A percentile compares a stretch with the other conserved stretches of the same genome.
These are phyloP conservation scores for Nicotiana noctiflora DNA, from an alignment of 257 asterid species.

Conservation along the genomic window DNA sequence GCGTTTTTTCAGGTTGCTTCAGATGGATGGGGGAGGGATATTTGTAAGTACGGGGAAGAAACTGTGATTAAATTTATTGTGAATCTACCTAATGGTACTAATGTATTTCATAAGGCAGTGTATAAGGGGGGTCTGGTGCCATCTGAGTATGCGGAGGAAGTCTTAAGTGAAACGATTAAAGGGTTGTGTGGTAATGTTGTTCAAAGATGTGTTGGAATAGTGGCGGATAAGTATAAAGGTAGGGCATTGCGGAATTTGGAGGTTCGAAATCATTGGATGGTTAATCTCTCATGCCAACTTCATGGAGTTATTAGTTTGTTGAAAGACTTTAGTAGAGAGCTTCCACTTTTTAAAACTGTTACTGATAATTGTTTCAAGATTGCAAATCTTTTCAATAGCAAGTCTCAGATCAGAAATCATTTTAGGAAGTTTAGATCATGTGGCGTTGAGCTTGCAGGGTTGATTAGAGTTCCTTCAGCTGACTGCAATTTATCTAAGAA, in stretches of 20 bases:
- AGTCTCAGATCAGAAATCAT: slow-evolving; percentile 52
- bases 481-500: slow-evolving; percentile 40
- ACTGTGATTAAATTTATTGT: slow-evolving; percentile 44
- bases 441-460: slow-evolving; percentile 42
- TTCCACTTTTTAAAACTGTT: slow-evolving; percentile 52
- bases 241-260: slow-evolving; percentile 68
- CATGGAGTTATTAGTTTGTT: slow-evolving; percentile 62
- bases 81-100: slow-evolving; percentile 78
- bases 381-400: slow-evolving; percentile 51
- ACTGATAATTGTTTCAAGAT: slow-evolving; percentile 55
- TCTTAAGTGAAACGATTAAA: slow-evolving; percentile 47
- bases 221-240: slow-evolving; percentile 66
- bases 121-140: slow-evolving; percentile 38
- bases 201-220: slow-evolving; percentile 62
- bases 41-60: slow-evolving; percentile 31
- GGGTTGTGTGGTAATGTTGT: slow-evolving; percentile 46
- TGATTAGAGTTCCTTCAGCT: slow-evolving; percentile 53
- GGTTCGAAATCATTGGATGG: slow-evolving; percentile 69
- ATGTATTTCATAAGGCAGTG: slow-evolving; percentile 56
- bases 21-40: slow-evolving; percentile 60
- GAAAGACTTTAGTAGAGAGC: slow-evolving; percentile 65
- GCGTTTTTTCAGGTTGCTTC: slow-evolving; percentile 66
- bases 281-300: slow-evolving; percentile 65
- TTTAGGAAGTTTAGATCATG: slow-evolving; percentile 51
- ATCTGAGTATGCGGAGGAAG: slow-evolving; percentile 64